These are phyloP conservation scores for Fusarium tupiense DNA, from an alignment of 2,329 filamentous ascomycete species.

Conservation along the genomic window DNA sequence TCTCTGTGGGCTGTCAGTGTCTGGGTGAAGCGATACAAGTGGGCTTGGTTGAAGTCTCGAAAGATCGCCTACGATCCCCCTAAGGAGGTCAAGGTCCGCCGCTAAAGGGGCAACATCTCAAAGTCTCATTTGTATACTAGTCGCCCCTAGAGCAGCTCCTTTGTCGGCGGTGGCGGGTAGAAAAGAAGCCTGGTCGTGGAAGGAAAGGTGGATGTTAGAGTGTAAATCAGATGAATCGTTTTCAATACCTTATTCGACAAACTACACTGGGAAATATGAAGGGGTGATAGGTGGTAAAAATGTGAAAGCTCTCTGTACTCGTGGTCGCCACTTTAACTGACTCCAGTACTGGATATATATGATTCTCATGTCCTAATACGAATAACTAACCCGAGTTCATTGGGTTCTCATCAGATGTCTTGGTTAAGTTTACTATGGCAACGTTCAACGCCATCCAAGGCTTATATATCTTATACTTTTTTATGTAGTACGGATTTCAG, in stretches of 20 bases:
- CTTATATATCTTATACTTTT: not conserved
- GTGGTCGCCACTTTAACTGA: not conserved
- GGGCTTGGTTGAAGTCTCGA: slow-evolving; percentile 93
- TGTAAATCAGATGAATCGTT: slow-evolving; percentile 62
- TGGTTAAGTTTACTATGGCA: not conserved
- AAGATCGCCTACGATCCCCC: slow-evolving; percentile 92
- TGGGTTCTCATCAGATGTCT: not conserved
- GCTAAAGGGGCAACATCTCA: slow-evolving; percentile 50
- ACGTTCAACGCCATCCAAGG: not conserved
- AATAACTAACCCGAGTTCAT: not conserved
- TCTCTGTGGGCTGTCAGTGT: slow-evolving; percentile 87
- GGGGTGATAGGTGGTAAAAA: not conserved
- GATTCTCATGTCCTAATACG: not conserved
- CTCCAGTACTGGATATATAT: not conserved
- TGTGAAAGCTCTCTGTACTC: slow-evolving; percentile 1
- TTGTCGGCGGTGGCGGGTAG: slow-evolving; percentile 56
- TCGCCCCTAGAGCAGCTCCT: slow-evolving; percentile 55
- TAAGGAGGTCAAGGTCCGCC: slow-evolving; percentile 60
- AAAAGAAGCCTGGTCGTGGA: slow-evolving; percentile 48
- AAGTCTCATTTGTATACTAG: slow-evolving; percentile 55
- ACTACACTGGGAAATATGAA: slow-evolving; percentile 10
- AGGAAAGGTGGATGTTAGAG: slow-evolving; percentile 52
- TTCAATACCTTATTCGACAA: slow-evolving; percentile 49
- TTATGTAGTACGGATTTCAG: not conserved
- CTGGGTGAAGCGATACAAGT: slow-evolving; percentile 99